Evolutionary conservation across 2,329 filamentous ascomycete genomes (phyloP).

Genomic region (Alternaria sp.): DNA sequence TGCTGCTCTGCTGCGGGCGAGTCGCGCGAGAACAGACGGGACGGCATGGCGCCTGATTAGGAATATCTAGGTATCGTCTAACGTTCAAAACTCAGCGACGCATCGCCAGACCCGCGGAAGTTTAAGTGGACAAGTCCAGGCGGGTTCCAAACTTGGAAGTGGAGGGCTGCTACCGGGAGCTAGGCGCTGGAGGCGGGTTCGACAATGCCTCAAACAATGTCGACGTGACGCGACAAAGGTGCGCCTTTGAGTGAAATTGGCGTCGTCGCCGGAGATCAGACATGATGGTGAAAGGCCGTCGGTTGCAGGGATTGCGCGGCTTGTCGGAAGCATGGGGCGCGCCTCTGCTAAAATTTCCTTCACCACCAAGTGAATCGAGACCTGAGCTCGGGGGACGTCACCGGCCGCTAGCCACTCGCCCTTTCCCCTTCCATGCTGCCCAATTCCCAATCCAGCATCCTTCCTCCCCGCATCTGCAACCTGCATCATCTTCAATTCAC

Average conservation of each 20-base stretch:
- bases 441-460: neutral
- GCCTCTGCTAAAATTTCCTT: conserved; percentile 14
- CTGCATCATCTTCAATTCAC: neutral
- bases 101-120: conserved; percentile 4
- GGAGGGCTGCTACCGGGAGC: conserved; percentile 3
- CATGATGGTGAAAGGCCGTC: conserved; percentile 4
- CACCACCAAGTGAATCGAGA: conserved; percentile 12
- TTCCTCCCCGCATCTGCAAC: neutral
- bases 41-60: conserved; percentile 25
- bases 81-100: conserved; percentile 1
- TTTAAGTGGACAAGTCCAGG: conserved; percentile 1
- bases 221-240: neutral
- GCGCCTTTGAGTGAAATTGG: neutral
- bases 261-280: neutral
- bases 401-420: conserved; percentile 6
- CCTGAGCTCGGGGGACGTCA: conserved; percentile 17
- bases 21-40: conserved; percentile 28
- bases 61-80: neutral
- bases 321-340: conserved; percentile 12
- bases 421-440: conserved; percentile 1
- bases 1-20: conserved; percentile 26
- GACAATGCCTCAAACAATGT: neutral
- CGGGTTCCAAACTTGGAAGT: conserved; percentile 1
- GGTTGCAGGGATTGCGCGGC: conserved; percentile 11
- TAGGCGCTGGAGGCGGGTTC: conserved; percentile 3